Evolutionary conservation across 768 basidiomycete genomes (phyloP).

Genomic region (Auricularia auricula-judae): DNA sequence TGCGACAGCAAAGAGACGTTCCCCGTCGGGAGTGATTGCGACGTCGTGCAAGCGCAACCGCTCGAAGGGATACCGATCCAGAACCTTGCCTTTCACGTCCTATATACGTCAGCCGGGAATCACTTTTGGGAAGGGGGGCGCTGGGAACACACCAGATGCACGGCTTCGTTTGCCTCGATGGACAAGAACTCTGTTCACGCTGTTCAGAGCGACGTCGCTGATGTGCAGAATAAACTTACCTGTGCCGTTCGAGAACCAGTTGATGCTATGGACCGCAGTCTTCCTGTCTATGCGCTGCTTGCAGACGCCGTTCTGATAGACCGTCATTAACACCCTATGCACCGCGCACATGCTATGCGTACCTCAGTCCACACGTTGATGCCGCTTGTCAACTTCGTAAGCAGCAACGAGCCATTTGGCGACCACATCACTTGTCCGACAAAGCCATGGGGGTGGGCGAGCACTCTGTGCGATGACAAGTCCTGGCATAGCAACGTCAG

Average conservation of each 20-base stretch:
- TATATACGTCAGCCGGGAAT: neutral
- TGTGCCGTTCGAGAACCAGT: slow-evolving; percentile 56
- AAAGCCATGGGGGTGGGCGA: slow-evolving; percentile 62
- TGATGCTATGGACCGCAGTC: slow-evolving; percentile 46
- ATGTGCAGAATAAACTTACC: too few relatives aligned
- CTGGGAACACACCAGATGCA: slow-evolving; percentile 1
- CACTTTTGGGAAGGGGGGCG: neutral
- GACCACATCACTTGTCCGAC: slow-evolving; percentile 74
- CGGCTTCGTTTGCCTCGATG: slow-evolving; percentile 47
- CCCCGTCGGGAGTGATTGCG: slow-evolving; percentile 55
- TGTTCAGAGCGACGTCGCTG: slow-evolving; percentile 13
- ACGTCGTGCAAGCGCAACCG: slow-evolving; percentile 59
- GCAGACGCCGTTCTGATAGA: slow-evolving; percentile 52
- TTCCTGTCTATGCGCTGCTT: slow-evolving; percentile 50
- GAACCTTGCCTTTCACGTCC: slow-evolving; percentile 38
- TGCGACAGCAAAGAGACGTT: slow-evolving; percentile 55
- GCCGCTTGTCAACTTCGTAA: slow-evolving; percentile 54
- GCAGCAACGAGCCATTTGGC: slow-evolving; percentile 45
- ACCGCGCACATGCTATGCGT: neutral
- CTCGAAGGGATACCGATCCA: slow-evolving; percentile 48
- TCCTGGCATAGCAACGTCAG: slow-evolving; percentile 26
- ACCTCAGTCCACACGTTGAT: slow-evolving; percentile 55
- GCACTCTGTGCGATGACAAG: slow-evolving; percentile 46
- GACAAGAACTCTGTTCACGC: slow-evolving; percentile 43
- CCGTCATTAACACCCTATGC: slow-evolving; percentile 3